These are phyloP conservation scores for Thalassiosira profunda DNA, from an alignment of 108 stramenopile species.

Conservation along the genomic window DNA sequence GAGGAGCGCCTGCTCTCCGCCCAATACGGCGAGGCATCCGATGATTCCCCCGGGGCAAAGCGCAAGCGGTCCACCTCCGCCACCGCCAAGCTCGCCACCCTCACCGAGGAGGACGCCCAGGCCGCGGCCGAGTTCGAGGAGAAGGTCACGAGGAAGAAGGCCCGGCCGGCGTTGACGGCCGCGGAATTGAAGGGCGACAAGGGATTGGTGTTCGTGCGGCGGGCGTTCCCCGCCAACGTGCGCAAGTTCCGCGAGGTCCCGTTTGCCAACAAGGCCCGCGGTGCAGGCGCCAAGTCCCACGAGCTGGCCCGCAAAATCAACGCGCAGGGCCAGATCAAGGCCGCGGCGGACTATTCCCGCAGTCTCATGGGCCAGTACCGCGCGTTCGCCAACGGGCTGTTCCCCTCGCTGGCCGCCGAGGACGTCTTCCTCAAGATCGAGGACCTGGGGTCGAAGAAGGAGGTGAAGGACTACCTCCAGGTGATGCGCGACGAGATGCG, in stretches of 20 bases:
- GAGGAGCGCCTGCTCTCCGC: constrained; percentile 67
- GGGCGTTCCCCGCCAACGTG: constrained; percentile 32
- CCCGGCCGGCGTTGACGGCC: constrained; percentile 49
- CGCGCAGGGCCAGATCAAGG: constrained; percentile 17
- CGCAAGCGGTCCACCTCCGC: constrained; percentile 22
- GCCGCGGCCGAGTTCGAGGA: constrained; percentile 46
- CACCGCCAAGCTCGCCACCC: not conserved
- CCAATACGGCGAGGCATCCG: constrained; percentile 59
- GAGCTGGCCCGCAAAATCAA: constrained; percentile 33
- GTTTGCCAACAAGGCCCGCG: not conserved
- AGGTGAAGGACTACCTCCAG: constrained; percentile 60
- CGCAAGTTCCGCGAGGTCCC: constrained; percentile 11
- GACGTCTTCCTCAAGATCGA: constrained; percentile 66
- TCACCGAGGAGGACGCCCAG: constrained; percentile 40
- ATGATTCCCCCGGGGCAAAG: constrained; percentile 16
- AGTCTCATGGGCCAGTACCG: constrained; percentile 57
- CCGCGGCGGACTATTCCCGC: constrained; percentile 49
- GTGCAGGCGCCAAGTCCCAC: constrained; percentile 7
- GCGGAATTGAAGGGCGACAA: constrained; percentile 46
- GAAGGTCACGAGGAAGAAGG: constrained; percentile 25
- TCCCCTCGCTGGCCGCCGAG: constrained; percentile 61
- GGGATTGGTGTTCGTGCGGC: constrained; percentile 47
- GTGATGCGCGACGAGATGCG: constrained; percentile 69
- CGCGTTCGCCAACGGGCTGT: constrained; percentile 52
- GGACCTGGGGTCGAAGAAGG: constrained; percentile 52